phyloP scores from a whole-genome alignment of 192 early-diverging fungal species.

The Linnemannia hyalina region DNA sequence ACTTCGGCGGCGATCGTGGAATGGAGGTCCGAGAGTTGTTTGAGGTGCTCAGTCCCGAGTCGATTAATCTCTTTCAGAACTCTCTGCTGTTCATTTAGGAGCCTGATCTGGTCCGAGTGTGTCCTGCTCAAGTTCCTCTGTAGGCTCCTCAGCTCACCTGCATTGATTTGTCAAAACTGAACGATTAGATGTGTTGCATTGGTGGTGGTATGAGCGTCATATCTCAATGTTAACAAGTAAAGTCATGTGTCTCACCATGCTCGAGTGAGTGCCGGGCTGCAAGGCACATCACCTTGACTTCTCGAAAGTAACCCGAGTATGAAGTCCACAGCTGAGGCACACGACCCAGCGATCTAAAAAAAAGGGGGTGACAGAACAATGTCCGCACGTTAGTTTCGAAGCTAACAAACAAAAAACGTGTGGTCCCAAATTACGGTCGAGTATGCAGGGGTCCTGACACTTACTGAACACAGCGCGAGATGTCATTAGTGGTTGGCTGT shows the following conservation, averaged over 20 bases:
- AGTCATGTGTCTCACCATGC: conserved; percentile 25
- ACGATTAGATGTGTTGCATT: too few species aligned
- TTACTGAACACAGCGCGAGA: conserved; percentile 52
- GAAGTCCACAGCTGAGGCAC: conserved; percentile 60
- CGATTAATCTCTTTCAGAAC: conserved; percentile 21
- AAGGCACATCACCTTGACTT: conserved; percentile 58
- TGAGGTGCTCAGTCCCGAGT: not conserved
- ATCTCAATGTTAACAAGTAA: too few species aligned
- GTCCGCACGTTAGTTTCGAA: not conserved
- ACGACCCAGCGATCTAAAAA: conserved; percentile 40
- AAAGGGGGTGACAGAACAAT: not conserved
- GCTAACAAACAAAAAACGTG: too few species aligned
- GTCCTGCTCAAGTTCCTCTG: conserved; percentile 25
- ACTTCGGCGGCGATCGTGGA: not conserved
- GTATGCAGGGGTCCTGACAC: not conserved
- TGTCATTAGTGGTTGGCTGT: not conserved
- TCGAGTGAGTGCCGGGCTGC: conserved; percentile 48
- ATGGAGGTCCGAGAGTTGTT: conserved; percentile 20
- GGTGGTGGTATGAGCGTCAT: too few species aligned
- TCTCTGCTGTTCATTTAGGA: conserved; percentile 15
- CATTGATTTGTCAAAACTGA: not conserved
- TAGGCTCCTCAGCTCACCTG: conserved; percentile 22
- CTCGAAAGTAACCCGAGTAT: conserved; percentile 58
- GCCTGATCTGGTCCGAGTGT: conserved; percentile 20
- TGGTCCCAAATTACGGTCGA: not conserved